Evolutionary conservation across 78 protist genomes (phyloP).

Genomic region (Monosiga brevicollis): DNA sequence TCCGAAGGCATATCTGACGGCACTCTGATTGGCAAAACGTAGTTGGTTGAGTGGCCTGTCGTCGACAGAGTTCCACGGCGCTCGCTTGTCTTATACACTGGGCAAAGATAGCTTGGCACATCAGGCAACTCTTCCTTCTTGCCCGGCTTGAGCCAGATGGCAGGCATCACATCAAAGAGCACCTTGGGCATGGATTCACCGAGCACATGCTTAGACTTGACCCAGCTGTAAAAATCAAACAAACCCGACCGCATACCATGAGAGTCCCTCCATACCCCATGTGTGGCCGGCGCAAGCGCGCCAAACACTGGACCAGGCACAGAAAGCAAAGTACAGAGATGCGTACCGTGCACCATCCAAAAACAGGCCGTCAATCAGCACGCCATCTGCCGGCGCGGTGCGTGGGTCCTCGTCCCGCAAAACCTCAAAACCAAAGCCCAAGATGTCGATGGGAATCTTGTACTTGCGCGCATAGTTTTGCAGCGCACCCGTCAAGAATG

Average conservation of each 20-base stretch:
- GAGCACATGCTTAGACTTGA: conserved; percentile 1
- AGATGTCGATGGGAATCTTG: conserved; percentile 1
- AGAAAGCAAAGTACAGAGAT: background rate
- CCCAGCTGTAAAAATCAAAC: conserved; percentile 36
- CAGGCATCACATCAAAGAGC: conserved; percentile 68
- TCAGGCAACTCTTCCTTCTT: conserved; percentile 10
- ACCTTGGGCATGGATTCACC: conserved; percentile 70
- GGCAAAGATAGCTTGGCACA: conserved; percentile 55
- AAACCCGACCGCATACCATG: too few relatives aligned
- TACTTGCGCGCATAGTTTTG: conserved; percentile 21
- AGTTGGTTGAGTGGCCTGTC: conserved; percentile 75
- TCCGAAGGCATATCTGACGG: conserved; percentile 13
- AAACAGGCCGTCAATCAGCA: conserved; percentile 42
- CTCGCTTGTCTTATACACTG: conserved; percentile 63
- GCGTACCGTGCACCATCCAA: conserved; percentile 64
- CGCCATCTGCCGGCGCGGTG: conserved; percentile 24
- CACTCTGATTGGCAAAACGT: conserved; percentile 34
- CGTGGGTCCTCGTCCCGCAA: background rate
- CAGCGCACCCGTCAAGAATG: conserved; percentile 68
- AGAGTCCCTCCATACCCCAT: too few relatives aligned
- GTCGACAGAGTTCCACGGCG: conserved; percentile 71
- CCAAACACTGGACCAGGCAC: background rate
- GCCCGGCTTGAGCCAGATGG: conserved; percentile 50
- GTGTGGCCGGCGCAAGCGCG: background rate
- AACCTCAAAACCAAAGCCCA: background rate